These are phyloP conservation scores for Dalbergia cochinchinensis DNA, from an alignment of 306 rosid species.

Conservation along the genomic window DNA sequence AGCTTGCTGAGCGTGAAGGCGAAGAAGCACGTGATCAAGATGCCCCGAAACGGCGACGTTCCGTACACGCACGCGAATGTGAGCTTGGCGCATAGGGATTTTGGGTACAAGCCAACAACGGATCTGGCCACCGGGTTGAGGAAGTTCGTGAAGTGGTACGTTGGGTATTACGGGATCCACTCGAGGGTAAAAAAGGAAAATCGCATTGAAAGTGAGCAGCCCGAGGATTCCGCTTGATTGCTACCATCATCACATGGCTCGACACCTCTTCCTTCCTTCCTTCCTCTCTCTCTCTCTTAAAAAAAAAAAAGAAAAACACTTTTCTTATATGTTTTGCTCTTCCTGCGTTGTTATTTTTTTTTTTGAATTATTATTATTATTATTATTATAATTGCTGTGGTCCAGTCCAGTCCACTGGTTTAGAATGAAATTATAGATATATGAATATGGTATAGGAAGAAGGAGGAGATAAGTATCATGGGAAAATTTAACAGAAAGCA, in stretches of 20 bases:
- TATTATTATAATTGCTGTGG: conserved; percentile 18
- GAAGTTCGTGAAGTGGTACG: conserved; percentile 92
- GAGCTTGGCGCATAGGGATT: conserved; percentile 70
- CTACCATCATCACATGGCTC: conserved; percentile 44
- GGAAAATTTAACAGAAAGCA: conserved; percentile 25
- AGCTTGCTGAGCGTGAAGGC: conserved; percentile 63
- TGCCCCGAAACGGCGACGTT: conserved; percentile 94
- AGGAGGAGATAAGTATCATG: conserved; percentile 47
- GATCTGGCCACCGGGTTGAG: conserved; percentile 79
- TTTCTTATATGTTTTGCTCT: conserved; percentile 5
- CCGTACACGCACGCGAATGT: conserved; percentile 93
- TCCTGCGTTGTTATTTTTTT: conserved; percentile 33
- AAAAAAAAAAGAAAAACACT: conserved; percentile 1
- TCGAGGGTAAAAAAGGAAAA: conserved; percentile 68
- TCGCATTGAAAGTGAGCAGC: conserved; percentile 21
- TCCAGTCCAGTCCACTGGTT: conserved; percentile 37
- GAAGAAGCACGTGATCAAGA: conserved; percentile 74
- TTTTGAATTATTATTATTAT: conserved; percentile 40
- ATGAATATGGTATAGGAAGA: conserved; percentile 51
- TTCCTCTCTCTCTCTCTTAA: background rate
- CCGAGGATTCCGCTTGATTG: conserved; percentile 75
- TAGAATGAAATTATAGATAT: conserved; percentile 57
- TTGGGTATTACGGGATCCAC: conserved; percentile 80
- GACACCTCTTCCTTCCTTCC: background rate
- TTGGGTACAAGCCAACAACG: conserved; percentile 77